Base-by-base conservation (phyloP, 202 grass and related monocot species). In the Cymbopogon flexuosus region DNA sequence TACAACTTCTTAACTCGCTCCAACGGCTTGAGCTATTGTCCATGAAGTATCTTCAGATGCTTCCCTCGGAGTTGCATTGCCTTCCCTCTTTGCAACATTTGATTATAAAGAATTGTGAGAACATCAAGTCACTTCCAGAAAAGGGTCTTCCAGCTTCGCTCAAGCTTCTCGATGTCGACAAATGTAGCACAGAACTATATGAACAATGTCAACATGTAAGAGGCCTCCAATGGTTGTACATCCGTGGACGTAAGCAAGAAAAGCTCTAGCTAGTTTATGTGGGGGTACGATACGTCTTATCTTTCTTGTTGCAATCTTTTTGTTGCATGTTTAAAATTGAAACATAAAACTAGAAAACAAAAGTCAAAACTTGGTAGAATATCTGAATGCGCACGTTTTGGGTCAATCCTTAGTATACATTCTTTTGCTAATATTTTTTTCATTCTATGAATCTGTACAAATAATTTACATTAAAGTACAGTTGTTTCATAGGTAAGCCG, bases 91-190 rank as follows among this genome's bases (percentile, higher is more conserved):
- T 81, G 23, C 47, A 81, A 37, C 22, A 81, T 13, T 61, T 81
- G 66, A 58, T 42, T 18, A 72, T 81, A 29, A 13, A 5, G 24
- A 40, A 61, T 0, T 70, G 65, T 23, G 14, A 13, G 65, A 70
- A 8, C 3, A 46, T 81, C 36, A 42, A 2, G 18, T 58, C 79
- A 21, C 23, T 81, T 16, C 79, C 79, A 1, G 1, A 62, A 6
- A 22, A 43, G 2, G 79, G 79, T 57, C 64, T 81, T 59, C 79
- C 79, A 43, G 16, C 52, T 59, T 81, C 79, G 8, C 68, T 81
- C 9, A 62, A 72, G 54, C 37, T 42, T 68, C 56, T 81, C 21
- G 49, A 81, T 31, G 59, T 46, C 4, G 59, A 64, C 47, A 4
- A 10, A 10, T 64, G 59, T 65, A 78, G 75, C 16, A 3, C 27